Evolutionary conservation across 1,139 yeast genomes (phyloP), one percentile per base, ranked within the genome.

Genomic region (Pichia inconspicua): DNA sequence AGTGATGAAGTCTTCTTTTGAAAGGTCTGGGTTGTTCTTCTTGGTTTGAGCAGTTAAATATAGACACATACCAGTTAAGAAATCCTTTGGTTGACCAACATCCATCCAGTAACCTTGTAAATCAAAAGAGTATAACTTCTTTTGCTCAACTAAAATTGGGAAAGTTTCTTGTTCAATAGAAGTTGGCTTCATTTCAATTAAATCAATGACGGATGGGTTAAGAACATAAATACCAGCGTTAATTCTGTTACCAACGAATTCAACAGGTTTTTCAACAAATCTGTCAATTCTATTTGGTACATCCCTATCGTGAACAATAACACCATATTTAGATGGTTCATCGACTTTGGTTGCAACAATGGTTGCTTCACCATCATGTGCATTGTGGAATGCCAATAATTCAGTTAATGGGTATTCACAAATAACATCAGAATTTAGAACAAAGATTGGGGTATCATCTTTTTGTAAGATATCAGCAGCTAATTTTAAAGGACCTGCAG

Each of bases 61-160:
- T 58, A 92, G 78, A 61, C 89, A 83, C 65, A 97, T 88, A 70
- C 99, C 99, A 53, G 96, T 83, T 62, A 94, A 76, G 82, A 89
- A 94, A 73, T 94, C 99, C 81, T 92, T 92, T 78, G 99, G 99
- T 77, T 94, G 99, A 70, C 99, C 99, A 62, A 94, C 97, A 71
- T 94, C 99, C 98, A 94, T 94, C 99, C 99, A 94, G 86, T 82
- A 94, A 58, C 98, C 98, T 75, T 92, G 97, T 66, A 94, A 82
- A 71, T 94, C 99, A 66, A 87, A 94, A 51, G 97, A 89, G 78
- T 83, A 95, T 64, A 94, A 78, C 56, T 86, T 80, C 66, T 85
- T 90, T 67, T 83, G 75, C 70, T 85, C 94, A 58, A 94, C 97
- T 64, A 94, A 80, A 64, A 77, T 74, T 64, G 99, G 99, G 96